Percentiles rank a stretch among this genome's conserved stretches.
Evolutionary conservation across 306 rosid genomes (phyloP).

Genomic region (Rubus idaeus): DNA sequence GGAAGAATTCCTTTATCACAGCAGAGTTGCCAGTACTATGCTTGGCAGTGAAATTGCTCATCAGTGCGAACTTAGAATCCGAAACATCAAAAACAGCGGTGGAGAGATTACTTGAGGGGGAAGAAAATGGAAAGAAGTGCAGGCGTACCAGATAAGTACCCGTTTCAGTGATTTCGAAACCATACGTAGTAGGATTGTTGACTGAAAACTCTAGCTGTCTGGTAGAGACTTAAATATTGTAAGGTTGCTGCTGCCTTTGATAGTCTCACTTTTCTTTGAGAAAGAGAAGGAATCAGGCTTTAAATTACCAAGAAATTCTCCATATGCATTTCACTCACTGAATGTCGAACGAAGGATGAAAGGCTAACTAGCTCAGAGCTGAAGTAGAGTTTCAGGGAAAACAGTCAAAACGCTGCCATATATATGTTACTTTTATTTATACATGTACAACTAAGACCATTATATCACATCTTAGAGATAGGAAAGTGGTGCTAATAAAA

Average conservation of each 20-base stretch:
- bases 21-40: constrained; percentile 11
- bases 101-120: constrained; percentile 12
- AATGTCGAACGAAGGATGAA: no score
- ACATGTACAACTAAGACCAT: neutral
- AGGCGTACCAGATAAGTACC: constrained; percentile 45
- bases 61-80: constrained; percentile 25
- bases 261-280: neutral
- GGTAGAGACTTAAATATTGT: constrained; percentile 23
- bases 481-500: neutral
- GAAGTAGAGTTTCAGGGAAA: neutral
- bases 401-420: neutral
- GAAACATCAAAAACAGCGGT: constrained; percentile 43
- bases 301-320: constrained; percentile 23
- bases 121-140: constrained; percentile 46
- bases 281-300: neutral
- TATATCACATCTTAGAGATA: neutral
- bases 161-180: neutral
- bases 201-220: constrained; percentile 31
- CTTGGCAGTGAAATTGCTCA: constrained; percentile 32
- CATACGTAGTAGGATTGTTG: neutral
- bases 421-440: neutral
- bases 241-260: neutral
- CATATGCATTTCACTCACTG: no score
- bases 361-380: neutral
- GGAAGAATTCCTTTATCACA: constrained; percentile 35